Base-by-base conservation (phyloP, 805 yeast genomes). In the Starmerella vitae region DNA sequence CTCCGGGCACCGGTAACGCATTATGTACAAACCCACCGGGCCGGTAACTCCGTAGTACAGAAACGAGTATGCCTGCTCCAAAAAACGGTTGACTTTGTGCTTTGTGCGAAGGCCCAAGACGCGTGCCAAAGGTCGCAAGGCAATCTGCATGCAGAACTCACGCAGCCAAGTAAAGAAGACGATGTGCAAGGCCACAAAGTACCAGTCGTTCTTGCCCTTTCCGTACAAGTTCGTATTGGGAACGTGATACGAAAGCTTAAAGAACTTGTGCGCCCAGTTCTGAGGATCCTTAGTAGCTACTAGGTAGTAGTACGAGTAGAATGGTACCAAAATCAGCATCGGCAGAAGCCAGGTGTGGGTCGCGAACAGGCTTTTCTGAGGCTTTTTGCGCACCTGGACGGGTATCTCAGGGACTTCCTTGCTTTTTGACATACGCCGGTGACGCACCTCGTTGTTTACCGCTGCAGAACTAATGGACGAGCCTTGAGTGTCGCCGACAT, bases 11-110 rank as follows among this genome's bases (percentile, higher is more conserved):
- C 79, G 71, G 35, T 70, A 65, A 50, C 69, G 69, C 97, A 91
- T 86, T 48, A 91, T 79, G 66, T 76, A 84, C 40, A 91, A 63
- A 1, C 98, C 99, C 42, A 78, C 67, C 0, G 95, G 93, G 13
- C 94, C 93, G 20, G 81, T 67, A 6, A 75, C 46, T 10, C 86
- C 80, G 56, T 78, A 85, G 62, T 91, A 91, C 43, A 82, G 57
- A 51, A 84, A 68, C 2, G 88, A 72, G 57, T 88, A 91, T 6
- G 85, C 70, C 64, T 91, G 99, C 60, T 91, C 99, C 77, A 83
- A 74, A 61, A 88, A 85, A 58, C 99, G 72, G 45, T 71, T 72
- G 31, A 74, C 58, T 59, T 82, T 86, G 40, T 65, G 62, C 43
- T 66, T 69, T 39, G 62, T 62, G 29, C 48, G 64, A 28, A 83